These are phyloP conservation scores for Epichloe sp. DNA, from an alignment of 2,329 filamentous ascomycete species.

Conservation along the genomic window DNA sequence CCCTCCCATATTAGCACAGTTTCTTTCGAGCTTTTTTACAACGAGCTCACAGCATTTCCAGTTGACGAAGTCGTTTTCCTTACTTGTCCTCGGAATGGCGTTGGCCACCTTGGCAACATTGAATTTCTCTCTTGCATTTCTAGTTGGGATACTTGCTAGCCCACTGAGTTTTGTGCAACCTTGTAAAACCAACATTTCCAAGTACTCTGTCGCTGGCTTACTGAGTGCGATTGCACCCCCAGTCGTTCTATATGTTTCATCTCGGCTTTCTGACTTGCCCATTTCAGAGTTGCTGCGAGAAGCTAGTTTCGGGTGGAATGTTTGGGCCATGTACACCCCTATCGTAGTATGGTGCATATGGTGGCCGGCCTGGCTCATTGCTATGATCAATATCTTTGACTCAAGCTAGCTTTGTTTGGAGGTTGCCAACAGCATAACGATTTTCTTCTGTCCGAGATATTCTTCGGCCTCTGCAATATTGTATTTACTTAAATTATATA, in stretches of 20 bases:
- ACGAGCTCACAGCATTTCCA: conserved; percentile 58
- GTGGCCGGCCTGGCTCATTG: conserved; percentile 84
- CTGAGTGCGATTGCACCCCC: conserved; percentile 54
- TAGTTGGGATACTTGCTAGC: conserved; percentile 65
- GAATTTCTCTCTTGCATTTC: conserved; percentile 84
- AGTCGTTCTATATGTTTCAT: conserved; percentile 36
- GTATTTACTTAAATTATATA: not conserved
- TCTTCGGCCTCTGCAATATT: not conserved
- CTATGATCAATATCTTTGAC: conserved; percentile 40
- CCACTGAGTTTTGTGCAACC: conserved; percentile 66
- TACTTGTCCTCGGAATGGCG: conserved; percentile 85
- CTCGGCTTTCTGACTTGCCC: conserved; percentile 23
- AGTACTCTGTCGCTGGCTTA: conserved; percentile 32
- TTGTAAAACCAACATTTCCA: conserved; percentile 23
- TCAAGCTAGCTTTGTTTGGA: conserved; percentile 6
- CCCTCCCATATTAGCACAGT: conserved; percentile 40
- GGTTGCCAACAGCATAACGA: not conserved
- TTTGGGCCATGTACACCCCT: conserved; percentile 81
- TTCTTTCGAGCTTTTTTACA: conserved; percentile 36
- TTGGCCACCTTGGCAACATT: conserved; percentile 86
- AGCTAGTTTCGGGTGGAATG: conserved; percentile 77
- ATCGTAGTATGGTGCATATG: conserved; percentile 89
- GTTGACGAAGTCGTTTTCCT: conserved; percentile 78
- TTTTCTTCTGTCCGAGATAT: not conserved
- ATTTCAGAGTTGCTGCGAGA: conserved; percentile 51